Conservation (phyloP, 2,329 filamentous ascomycete species). For the Dissoconium aciculare region DNA sequence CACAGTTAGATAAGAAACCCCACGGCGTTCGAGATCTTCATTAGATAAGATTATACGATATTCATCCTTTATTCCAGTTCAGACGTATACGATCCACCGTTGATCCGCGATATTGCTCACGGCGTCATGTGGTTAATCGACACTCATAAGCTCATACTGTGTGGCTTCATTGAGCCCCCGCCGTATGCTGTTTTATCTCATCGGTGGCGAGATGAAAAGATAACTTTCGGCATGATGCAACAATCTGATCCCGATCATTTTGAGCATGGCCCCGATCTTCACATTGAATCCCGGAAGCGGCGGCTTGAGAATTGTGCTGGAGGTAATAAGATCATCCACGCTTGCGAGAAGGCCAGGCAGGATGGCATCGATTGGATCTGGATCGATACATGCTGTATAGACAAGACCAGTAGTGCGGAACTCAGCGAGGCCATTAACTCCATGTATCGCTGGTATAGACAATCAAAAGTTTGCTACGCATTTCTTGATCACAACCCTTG, state of each 20-base stretch:
- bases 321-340: slow-evolving; percentile 17
- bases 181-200: slow-evolving; percentile 25
- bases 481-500: slow-evolving; percentile 7
- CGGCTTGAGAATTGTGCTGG: slow-evolving; percentile 6
- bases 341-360: slow-evolving; percentile 11
- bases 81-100: too few species aligned
- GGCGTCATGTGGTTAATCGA: slow-evolving; percentile 1
- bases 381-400: slow-evolving; percentile 15
- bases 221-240: slow-evolving; percentile 13
- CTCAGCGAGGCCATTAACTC: slow-evolving; percentile 8
- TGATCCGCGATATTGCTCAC: too few species aligned
- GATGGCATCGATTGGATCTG: slow-evolving; percentile 12
- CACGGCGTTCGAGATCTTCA: too few species aligned
- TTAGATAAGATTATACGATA: too few species aligned
- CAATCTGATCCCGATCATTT: slow-evolving; percentile 8
- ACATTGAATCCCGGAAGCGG: not conserved
- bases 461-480: slow-evolving; percentile 7
- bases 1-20: too few species aligned
- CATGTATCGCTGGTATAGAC: slow-evolving; percentile 9
- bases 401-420: slow-evolving; percentile 10
- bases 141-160: not conserved
- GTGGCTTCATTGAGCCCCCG: not conserved
- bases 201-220: slow-evolving; percentile 21
- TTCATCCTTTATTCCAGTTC: too few species aligned
- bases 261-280: not conserved